Evolutionary conservation across 2,329 filamentous ascomycete species (phyloP).

Genomic region (Talaromyces atroroseus): DNA sequence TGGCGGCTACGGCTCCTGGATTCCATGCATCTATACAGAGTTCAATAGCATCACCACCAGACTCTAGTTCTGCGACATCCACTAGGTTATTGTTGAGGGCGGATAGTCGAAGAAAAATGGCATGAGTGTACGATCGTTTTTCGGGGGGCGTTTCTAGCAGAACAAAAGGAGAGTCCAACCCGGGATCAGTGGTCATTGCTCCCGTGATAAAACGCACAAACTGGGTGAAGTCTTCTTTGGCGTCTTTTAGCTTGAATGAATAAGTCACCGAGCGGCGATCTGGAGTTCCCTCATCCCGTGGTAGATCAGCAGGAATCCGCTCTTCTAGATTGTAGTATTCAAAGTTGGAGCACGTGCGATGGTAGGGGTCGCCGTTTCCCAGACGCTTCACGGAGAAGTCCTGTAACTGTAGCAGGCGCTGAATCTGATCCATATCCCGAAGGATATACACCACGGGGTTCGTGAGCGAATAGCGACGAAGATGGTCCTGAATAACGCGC

Average conservation of each 20-base stretch:
- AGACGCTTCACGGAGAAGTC: slow-evolving; percentile 40
- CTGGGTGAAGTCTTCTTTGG: slow-evolving; percentile 55
- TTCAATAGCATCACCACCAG: slow-evolving; percentile 56
- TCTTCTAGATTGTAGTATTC: slow-evolving; percentile 47
- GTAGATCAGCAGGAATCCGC: slow-evolving; percentile 24
- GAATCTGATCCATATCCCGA: slow-evolving; percentile 37
- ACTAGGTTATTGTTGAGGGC: slow-evolving; percentile 28
- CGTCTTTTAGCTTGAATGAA: slow-evolving; percentile 47
- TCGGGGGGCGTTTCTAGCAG: slow-evolving; percentile 56
- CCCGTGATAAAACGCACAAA: slow-evolving; percentile 57
- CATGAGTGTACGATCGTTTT: slow-evolving; percentile 46
- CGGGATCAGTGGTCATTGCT: slow-evolving; percentile 47
- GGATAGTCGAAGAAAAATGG: slow-evolving; percentile 35
- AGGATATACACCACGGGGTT: slow-evolving; percentile 39
- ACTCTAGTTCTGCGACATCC: slow-evolving; percentile 51
- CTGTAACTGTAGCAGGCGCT: slow-evolving; percentile 38
- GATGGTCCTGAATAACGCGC: slow-evolving; percentile 36
- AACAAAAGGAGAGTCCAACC: slow-evolving; percentile 57
- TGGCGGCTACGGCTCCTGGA: slow-evolving; percentile 43
- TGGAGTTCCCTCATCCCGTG: slow-evolving; percentile 30
- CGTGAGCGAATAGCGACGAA: slow-evolving; percentile 31
- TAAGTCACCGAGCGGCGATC: slow-evolving; percentile 43
- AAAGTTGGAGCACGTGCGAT: slow-evolving; percentile 44
- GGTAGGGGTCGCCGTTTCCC: slow-evolving; percentile 40
- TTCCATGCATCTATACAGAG: slow-evolving; percentile 56